phyloP scores from a whole-genome alignment of 2,329 filamentous ascomycete genomes.

The Cyanodermella asteris region DNA sequence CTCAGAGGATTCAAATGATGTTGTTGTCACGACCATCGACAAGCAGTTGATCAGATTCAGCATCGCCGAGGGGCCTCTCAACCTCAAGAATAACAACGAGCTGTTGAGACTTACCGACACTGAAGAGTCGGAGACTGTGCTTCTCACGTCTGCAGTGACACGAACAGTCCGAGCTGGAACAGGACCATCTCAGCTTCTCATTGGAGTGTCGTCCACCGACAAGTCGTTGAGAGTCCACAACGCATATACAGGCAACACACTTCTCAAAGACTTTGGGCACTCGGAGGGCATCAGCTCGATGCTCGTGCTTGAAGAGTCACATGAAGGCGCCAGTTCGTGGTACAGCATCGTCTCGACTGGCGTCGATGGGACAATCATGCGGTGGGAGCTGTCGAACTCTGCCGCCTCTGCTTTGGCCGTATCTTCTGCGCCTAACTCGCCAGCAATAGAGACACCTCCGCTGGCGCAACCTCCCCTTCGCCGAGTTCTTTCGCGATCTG shows the following conservation, averaged over 20 bases:
- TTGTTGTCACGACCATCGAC: conserved; percentile 41
- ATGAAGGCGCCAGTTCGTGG: conserved; percentile 26
- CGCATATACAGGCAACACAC: conserved; percentile 47
- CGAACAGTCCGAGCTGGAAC: conserved; percentile 1
- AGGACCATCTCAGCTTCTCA: conserved; percentile 21
- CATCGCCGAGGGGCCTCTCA: conserved; percentile 43
- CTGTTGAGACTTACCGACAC: conserved; percentile 71
- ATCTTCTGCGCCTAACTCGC: conserved; percentile 2
- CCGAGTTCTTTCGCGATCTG: conserved; percentile 67
- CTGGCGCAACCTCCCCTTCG: conserved; percentile 41
- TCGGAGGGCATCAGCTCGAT: conserved; percentile 83
- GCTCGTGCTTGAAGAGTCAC: conserved; percentile 37
- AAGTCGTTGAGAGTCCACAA: conserved; percentile 90
- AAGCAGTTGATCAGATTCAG: conserved; percentile 37
- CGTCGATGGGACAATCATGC: conserved; percentile 64
- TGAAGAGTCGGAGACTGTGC: conserved; percentile 57
- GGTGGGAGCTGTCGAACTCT: conserved; percentile 32
- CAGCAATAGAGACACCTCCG: conserved; percentile 1
- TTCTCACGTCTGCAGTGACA: conserved; percentile 46
- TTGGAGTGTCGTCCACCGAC: conserved; percentile 83
- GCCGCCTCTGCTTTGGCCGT: not conserved
- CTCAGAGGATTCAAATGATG: conserved; percentile 32
- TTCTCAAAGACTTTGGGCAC: conserved; percentile 85
- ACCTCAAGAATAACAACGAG: too few species aligned
- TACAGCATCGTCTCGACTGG: conserved; percentile 46